Conservation (phyloP, 768 basidiomycete species). For the Hygrophorus pudorinus region DNA sequence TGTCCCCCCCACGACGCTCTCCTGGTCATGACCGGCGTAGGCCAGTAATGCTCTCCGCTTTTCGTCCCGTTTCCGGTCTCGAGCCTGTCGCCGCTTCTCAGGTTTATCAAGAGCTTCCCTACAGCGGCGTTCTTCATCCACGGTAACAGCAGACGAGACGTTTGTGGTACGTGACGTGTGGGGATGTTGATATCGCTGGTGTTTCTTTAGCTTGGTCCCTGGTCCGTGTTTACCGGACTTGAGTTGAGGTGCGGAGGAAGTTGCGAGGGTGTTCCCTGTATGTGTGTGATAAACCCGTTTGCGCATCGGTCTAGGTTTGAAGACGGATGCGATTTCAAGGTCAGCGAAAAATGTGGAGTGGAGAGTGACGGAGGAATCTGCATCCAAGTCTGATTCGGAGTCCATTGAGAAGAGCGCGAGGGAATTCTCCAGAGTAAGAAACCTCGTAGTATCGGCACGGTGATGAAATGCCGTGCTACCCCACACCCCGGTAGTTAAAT, state of each 20-base stretch:
- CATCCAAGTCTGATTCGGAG: conserved; percentile 15
- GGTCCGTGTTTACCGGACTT: conserved; percentile 5
- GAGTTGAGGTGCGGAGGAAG: conserved; percentile 7
- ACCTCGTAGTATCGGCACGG: too few species aligned
- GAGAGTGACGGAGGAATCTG: conserved; percentile 9
- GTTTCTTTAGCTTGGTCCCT: conserved; percentile 29
- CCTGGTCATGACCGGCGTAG: conserved; percentile 12
- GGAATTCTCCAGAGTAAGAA: too few species aligned
- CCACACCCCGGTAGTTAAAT: conserved; percentile 22
- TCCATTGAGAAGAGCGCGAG: background rate
- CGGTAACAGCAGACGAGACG: too few species aligned
- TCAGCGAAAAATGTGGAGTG: conserved; percentile 32
- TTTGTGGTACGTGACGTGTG: too few species aligned
- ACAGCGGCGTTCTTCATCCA: too few species aligned
- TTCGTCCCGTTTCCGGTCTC: conserved; percentile 44
- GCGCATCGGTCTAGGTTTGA: conserved; percentile 61
- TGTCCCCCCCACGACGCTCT: background rate
- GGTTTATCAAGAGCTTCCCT: conserved; percentile 13
- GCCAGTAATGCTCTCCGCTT: conserved; percentile 27
- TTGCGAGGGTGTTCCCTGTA: conserved; percentile 6
- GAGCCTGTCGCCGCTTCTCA: conserved; percentile 30
- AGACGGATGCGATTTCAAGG: conserved; percentile 63
- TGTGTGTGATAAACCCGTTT: conserved; percentile 24
- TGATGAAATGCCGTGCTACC: too few species aligned
- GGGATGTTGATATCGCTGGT: conserved; percentile 10